These are phyloP conservation scores for Neurospora sp. DNA, from an alignment of 495 filamentous ascomycete genomes.

Conservation along the genomic window DNA sequence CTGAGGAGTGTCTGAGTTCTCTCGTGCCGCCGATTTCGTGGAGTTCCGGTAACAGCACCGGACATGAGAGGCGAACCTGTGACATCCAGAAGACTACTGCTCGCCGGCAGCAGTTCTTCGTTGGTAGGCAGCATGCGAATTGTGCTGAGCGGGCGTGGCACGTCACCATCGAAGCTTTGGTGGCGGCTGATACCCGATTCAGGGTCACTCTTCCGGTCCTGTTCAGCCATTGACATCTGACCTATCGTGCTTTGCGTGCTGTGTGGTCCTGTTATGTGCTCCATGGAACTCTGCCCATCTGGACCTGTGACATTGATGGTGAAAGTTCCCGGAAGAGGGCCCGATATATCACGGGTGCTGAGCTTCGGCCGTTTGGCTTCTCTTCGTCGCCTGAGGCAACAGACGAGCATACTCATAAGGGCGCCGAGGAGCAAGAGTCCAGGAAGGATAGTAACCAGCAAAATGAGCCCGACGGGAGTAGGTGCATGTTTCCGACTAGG, in stretches of 20 bases:
- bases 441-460: constrained; percentile 14
- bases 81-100: neutral
- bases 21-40: neutral
- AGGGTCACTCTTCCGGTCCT: neutral
- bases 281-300: neutral
- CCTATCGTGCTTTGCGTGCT: neutral
- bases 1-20: constrained; percentile 3
- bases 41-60: neutral
- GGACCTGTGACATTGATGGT: constrained; percentile 11
- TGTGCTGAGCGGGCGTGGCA: neutral
- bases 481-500: neutral
- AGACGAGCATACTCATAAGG: constrained; percentile 10
- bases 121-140: neutral
- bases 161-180: neutral
- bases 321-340: constrained; percentile 30
- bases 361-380: constrained; percentile 2
- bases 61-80: neutral
- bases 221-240: neutral
- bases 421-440: constrained; percentile 7
- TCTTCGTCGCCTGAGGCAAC: constrained; percentile 16
- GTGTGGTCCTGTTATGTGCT: neutral
- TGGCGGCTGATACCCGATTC: neutral
- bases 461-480: constrained; percentile 7
- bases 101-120: neutral
- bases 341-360: constrained; percentile 28